A percentile compares a stretch with the other conserved stretches of the same genome.
Evolutionary conservation across 305 asterid genomes (phyloP).

Genomic region (Lippia alba): DNA sequence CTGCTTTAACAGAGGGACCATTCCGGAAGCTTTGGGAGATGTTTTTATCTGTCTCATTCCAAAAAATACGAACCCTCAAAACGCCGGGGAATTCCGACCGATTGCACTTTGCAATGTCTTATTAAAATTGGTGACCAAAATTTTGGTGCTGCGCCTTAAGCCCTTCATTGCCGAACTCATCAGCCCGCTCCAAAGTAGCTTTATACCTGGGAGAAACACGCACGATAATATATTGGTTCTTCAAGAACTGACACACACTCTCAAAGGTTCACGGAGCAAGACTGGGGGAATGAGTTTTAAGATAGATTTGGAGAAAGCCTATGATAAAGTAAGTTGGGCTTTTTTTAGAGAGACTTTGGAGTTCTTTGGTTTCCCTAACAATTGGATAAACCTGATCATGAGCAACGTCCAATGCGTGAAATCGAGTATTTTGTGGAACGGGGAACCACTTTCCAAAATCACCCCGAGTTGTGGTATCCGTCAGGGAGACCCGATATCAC

Average conservation of each 20-base stretch:
- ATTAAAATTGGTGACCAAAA: neutral
- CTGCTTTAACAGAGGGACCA: neutral
- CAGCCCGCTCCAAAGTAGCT: neutral
- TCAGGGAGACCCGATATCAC: neutral
- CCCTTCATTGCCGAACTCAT: too few species aligned
- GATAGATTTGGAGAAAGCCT: too few species aligned
- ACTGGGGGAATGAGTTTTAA: neutral
- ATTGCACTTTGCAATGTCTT: neutral
- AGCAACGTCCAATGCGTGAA: neutral
- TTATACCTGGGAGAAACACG: neutral
- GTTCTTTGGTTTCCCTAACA: neutral
- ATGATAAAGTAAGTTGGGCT: neutral
- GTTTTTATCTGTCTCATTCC: neutral
- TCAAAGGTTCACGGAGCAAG: neutral
- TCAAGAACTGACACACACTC: neutral
- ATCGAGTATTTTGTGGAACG: neutral
- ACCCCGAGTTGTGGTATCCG: neutral
- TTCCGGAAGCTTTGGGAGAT: neutral
- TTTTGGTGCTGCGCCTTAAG: neutral
- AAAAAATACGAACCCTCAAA: neutral
- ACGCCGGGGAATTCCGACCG: neutral
- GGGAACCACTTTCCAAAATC: neutral
- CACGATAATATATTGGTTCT: neutral
- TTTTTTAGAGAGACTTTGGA: neutral
- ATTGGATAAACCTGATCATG: neutral